phyloP scores from a whole-genome alignment of 441 rosid genomes.

The Gossypium aridum region DNA sequence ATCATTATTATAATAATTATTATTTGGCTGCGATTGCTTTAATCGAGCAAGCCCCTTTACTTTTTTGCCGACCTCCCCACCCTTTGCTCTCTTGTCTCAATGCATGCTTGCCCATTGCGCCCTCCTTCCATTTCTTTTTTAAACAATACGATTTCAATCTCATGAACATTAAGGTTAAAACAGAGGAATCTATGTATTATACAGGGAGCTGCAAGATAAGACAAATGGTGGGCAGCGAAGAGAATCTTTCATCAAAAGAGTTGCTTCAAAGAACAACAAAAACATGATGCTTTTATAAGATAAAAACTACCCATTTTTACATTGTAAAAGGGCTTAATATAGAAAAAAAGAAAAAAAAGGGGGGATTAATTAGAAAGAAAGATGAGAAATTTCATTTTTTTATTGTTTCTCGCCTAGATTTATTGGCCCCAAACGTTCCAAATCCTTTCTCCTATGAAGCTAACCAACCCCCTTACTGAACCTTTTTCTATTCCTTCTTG shows the following conservation, averaged over 20 bases:
- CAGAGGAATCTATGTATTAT: too few species aligned
- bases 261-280: not conserved
- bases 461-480: constrained; percentile 38
- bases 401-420: constrained; percentile 1
- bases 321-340: constrained; percentile 15
- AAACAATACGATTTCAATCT: too few species aligned
- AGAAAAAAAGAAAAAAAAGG: not conserved
- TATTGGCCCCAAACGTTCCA: constrained; percentile 60
- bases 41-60: constrained; percentile 9
- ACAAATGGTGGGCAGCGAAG: not conserved
- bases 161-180: too few species aligned
- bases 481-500: constrained; percentile 34
- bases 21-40: constrained; percentile 12
- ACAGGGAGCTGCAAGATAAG: not conserved
- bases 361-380: not conserved
- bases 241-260: not conserved
- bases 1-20: not conserved
- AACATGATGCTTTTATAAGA: not conserved
- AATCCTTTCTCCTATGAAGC: constrained; percentile 59
- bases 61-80: constrained; percentile 21
- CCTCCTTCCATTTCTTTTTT: too few species aligned
- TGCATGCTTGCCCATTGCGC: not conserved
- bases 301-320: constrained; percentile 22
- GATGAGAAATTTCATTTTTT: not conserved
- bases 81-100: too few species aligned